Base-by-base conservation (phyloP, 1,284 basidiomycete genomes). In the Lentinula novae-zelandiae region DNA sequence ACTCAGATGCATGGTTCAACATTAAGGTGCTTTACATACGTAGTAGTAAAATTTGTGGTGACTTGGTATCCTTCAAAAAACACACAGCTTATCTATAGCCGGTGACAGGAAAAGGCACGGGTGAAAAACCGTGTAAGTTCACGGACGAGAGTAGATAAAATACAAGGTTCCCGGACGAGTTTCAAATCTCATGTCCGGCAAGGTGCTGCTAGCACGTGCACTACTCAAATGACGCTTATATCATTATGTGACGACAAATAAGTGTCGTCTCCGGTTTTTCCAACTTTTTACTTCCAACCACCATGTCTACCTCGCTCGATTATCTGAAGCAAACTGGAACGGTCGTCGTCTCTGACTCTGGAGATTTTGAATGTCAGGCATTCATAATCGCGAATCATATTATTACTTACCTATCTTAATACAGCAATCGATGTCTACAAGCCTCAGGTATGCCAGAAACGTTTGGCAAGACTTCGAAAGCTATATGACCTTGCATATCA, bases 291-390 rank as follows among this genome's bases (percentile, higher is more conserved):
- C 49, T 34, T 36, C 27, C 33, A 53, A 53, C 71, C 75, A 81
- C 66, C 76, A 96, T 96, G 94, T 82, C 92, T 68, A 91, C 84
- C 72, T 89, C 93, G 62, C 90, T 96, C 72, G 95, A 96, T 72
- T 79, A 79, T 62, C 89, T 96, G 73, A 95, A 95, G 72, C 83
- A 90, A 68, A 89, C 91, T 69, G 96, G 95, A 71, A 98, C 95
- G 72, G 85, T 92, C 73, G 94, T 97, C 77, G 95, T 96, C 72
- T 95, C 93, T 60, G 94, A 96, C 82, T 95, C 92, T 64, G 94
- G 93, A 62, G 89, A 92, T 77, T 92, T 91, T 67, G 89, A 89
- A 74, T 81, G 91, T 92, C 70, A 73, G 89, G 75, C 9, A 15
- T 5, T 46, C 7, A 27, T 60, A 15, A 22, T 48, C 34, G 0